phyloP scores from a whole-genome alignment of 306 rosid species.

The Echinosophora koreensis region DNA sequence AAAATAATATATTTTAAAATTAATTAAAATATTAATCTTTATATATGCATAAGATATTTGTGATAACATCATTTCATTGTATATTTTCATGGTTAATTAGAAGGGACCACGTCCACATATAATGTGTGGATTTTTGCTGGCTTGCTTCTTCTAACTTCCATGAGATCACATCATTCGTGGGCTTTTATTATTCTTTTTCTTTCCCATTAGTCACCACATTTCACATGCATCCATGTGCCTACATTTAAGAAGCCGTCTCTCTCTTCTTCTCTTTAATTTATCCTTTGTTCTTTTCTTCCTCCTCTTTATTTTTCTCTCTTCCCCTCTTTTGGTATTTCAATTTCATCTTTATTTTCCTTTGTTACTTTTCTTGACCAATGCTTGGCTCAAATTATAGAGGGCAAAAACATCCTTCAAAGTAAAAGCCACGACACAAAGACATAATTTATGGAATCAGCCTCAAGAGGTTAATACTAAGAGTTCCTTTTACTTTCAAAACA shows the following conservation, averaged over 20 bases:
- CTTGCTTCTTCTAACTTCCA: constrained; percentile 37
- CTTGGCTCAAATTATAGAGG: constrained; percentile 13
- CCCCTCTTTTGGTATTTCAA: background rate
- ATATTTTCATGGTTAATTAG: background rate
- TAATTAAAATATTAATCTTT: too few relatives aligned
- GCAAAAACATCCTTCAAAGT: background rate
- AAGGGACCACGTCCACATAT: constrained; percentile 40
- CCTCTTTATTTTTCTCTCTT: constrained; percentile 2
- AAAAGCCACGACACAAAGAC: background rate
- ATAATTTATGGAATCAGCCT: constrained; percentile 1
- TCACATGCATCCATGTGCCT: constrained; percentile 86
- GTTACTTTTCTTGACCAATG: background rate
- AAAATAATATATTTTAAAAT: too few relatives aligned
- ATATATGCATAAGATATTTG: background rate
- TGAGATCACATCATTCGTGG: constrained; percentile 50
- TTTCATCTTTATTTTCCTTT: constrained; percentile 29
- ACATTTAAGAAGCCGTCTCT: constrained; percentile 55
- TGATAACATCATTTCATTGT: background rate
- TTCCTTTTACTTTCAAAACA: background rate
- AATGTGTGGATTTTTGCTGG: constrained; percentile 25
- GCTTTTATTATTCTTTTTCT: constrained; percentile 48
- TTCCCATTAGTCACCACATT: constrained; percentile 50
- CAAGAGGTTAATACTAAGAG: constrained; percentile 7
- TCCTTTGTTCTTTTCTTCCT: constrained; percentile 6
- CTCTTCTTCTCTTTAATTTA: background rate